These are phyloP conservation scores for Polyporus tsugae DNA, from an alignment of 1,284 basidiomycete species.

Conservation along the genomic window DNA sequence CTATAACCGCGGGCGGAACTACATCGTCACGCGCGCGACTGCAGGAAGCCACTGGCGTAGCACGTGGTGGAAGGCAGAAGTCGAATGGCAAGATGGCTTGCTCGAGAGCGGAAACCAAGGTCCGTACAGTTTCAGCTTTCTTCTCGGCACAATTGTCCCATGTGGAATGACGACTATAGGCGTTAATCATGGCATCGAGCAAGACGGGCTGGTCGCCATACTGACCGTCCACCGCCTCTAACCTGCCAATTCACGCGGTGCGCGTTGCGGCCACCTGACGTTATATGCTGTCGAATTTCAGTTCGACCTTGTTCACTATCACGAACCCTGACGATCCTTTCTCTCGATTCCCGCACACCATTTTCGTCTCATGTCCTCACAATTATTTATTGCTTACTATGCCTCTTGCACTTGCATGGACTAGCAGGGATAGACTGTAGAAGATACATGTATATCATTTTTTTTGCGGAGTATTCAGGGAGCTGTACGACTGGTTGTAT, in stretches of 20 bases:
- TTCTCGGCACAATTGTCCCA: background rate
- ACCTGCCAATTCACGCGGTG: conserved; percentile 11
- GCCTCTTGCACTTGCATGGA: conserved; percentile 25
- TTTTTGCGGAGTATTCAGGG: conserved; percentile 3
- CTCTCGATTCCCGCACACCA: conserved; percentile 9
- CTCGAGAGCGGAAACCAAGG: conserved; percentile 71
- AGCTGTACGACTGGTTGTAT: conserved; percentile 25
- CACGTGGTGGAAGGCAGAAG: conserved; percentile 74
- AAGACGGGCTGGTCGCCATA: conserved; percentile 82
- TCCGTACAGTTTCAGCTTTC: conserved; percentile 39
- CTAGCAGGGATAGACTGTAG: conserved; percentile 16
- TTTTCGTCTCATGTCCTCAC: background rate
- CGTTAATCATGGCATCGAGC: conserved; percentile 80
- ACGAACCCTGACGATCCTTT: conserved; percentile 25
- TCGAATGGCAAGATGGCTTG: conserved; percentile 76
- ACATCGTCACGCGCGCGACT: conserved; percentile 70
- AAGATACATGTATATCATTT: conserved; percentile 14
- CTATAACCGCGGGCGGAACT: conserved; percentile 82
- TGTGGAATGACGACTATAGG: conserved; percentile 49
- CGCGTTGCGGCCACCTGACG: conserved; percentile 7
- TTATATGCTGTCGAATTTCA: background rate
- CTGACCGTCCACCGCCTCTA: conserved; percentile 66
- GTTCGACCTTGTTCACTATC: conserved; percentile 12
- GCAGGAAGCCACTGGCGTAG: conserved; percentile 66
- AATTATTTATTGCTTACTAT: conserved; percentile 27